Evolutionary conservation across 352 stramenopile species (phyloP).

Genomic region (Globisporangium carolinianum): DNA sequence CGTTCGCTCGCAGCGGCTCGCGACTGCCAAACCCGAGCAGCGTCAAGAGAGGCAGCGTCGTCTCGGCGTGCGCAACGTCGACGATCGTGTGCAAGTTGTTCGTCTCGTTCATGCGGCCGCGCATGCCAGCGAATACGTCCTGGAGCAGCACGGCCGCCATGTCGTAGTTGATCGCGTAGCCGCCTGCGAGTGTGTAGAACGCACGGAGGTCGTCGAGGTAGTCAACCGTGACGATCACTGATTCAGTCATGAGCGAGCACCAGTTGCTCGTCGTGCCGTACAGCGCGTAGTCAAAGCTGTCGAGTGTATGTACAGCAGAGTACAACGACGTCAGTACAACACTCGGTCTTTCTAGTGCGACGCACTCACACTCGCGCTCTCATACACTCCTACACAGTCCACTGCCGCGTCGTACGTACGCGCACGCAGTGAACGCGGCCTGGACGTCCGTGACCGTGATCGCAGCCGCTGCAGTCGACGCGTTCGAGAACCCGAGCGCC

Average conservation of each 20-base stretch:
- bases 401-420: conserved; percentile 25
- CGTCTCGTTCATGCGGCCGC: conserved; percentile 26
- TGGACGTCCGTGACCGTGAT: conserved; percentile 36
- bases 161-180: conserved; percentile 68
- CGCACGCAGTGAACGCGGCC: conserved; percentile 52
- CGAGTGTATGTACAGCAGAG: neutral
- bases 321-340: neutral
- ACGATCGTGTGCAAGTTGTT: conserved; percentile 36
- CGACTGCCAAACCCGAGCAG: conserved; percentile 48
- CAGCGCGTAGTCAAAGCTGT: conserved; percentile 61
- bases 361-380: neutral
- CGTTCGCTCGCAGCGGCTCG: conserved; percentile 25
- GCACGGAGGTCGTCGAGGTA: conserved; percentile 60
- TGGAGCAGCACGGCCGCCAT: conserved; percentile 60
- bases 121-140: conserved; percentile 45
- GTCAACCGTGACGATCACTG: conserved; percentile 43
- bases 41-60: conserved; percentile 57
- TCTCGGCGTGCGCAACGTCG: conserved; percentile 72
- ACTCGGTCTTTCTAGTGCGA: neutral
- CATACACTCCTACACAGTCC: neutral
- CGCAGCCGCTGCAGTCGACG: conserved; percentile 1
- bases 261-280: conserved; percentile 43
- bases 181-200: conserved; percentile 56
- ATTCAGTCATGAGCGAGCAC: conserved; percentile 45
- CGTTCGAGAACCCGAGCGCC: conserved; percentile 31